A percentile compares a stretch with the other conserved stretches of the same genome.
These are phyloP conservation scores for Colletotrichum sp. DNA, from an alignment of 2,329 filamentous ascomycete genomes.

Conservation along the genomic window DNA sequence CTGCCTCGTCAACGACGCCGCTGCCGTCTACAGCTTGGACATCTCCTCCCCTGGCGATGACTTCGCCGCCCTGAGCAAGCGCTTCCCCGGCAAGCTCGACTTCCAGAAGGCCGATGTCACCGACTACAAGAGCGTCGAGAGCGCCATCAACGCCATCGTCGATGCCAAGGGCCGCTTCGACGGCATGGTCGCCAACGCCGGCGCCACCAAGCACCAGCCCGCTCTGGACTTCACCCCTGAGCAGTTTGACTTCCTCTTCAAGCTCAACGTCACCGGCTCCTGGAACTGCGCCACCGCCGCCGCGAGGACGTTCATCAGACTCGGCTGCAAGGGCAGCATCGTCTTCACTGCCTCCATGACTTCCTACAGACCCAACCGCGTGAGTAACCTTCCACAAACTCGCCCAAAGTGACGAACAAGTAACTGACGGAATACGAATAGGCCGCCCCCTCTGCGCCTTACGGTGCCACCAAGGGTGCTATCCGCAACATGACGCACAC, in stretches of 20 bases:
- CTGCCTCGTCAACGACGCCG: conserved; percentile 48
- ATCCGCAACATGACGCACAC: conserved; percentile 44
- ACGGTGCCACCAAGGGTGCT: conserved; percentile 50
- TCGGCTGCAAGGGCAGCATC: conserved; percentile 37
- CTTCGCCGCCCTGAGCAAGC: conserved; percentile 38
- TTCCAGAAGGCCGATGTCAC: conserved; percentile 54
- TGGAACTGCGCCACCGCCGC: conserved; percentile 51
- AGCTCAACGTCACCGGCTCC: conserved; percentile 52
- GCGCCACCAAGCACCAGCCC: conserved; percentile 36
- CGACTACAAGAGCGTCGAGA: conserved; percentile 41
- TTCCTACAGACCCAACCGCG: conserved; percentile 50
- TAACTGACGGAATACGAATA: background rate
- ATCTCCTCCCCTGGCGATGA: conserved; percentile 40
- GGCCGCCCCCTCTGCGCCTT: conserved; percentile 55
- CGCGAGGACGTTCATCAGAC: conserved; percentile 44
- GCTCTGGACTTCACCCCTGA: conserved; percentile 43
- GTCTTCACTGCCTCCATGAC: conserved; percentile 55
- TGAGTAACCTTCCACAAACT: conserved; percentile 18
- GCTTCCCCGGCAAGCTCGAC: conserved; percentile 44
- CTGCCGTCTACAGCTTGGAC: conserved; percentile 44
- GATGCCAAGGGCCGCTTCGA: conserved; percentile 43
- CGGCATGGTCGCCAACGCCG: conserved; percentile 36
- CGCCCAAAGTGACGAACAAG: too few relatives aligned
- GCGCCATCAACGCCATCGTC: conserved; percentile 45
- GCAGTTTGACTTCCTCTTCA: conserved; percentile 20